Percentiles rank a stretch among this genome's conserved stretches.
Evolutionary conservation across 2,329 filamentous ascomycete genomes (phyloP).

Genomic region (Immersiporthe knoxdaviesiana): DNA sequence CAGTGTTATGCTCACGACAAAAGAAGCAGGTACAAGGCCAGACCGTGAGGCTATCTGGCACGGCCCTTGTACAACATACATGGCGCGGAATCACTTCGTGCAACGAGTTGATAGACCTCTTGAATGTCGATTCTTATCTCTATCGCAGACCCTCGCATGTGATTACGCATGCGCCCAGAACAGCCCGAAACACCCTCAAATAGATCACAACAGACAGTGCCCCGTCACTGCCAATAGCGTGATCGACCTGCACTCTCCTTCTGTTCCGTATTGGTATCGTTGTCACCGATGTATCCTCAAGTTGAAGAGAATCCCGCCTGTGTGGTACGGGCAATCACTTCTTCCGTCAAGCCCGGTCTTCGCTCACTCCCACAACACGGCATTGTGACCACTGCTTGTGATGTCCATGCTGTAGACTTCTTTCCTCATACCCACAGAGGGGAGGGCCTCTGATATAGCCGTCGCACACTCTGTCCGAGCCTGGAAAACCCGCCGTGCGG

Average conservation of each 20-base stretch:
- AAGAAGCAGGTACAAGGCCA: neutral
- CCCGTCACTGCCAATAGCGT: neutral
- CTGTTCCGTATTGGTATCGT: constrained; percentile 18
- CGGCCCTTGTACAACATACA: neutral
- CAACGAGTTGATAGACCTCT: neutral
- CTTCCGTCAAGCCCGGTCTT: neutral
- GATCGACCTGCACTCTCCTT: neutral
- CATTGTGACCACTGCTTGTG: neutral
- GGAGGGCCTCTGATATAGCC: neutral
- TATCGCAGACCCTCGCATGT: constrained; percentile 1
- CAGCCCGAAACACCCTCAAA: neutral
- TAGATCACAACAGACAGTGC: neutral
- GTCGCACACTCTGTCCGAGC: neutral
- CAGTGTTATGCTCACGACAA: neutral
- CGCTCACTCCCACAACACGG: neutral
- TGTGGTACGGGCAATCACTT: neutral
- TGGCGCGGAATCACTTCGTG: neutral
- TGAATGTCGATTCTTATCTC: neutral
- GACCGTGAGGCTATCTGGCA: neutral
- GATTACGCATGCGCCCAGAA: constrained; percentile 3
- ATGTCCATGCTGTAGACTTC: neutral
- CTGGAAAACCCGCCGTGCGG: neutral
- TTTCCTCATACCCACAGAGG: neutral
- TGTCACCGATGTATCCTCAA: constrained; percentile 4
- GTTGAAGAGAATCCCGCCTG: neutral